Evolutionary conservation across 176 grass and related monocot genomes (phyloP).

Genomic region (Phyllostachys edulis): DNA sequence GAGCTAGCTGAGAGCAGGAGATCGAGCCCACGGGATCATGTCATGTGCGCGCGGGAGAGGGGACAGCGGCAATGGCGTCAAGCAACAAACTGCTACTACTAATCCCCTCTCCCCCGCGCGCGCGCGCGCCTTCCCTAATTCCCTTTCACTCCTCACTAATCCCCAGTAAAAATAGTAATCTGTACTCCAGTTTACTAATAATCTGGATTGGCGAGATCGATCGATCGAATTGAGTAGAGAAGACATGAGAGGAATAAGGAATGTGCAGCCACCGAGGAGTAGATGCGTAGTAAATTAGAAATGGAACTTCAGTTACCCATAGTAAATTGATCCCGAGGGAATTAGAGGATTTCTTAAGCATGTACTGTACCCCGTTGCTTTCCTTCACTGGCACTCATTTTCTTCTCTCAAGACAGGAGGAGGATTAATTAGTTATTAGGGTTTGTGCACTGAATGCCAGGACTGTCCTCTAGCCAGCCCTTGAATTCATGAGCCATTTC

Average conservation of each 20-base stretch:
- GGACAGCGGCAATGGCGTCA: conserved; percentile 15
- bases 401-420: background rate
- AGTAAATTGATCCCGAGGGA: conserved; percentile 54
- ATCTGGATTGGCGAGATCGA: background rate
- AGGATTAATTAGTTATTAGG: conserved; percentile 9
- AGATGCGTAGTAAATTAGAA: background rate
- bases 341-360: conserved; percentile 32
- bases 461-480: conserved; percentile 13
- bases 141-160: background rate
- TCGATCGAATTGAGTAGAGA: conserved; percentile 36
- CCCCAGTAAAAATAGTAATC: background rate
- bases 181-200: background rate
- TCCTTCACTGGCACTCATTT: conserved; percentile 58
- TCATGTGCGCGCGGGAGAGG: background rate
- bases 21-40: background rate
- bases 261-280: conserved; percentile 36
- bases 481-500: conserved; percentile 25
- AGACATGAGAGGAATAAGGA: conserved; percentile 39
- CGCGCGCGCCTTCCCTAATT: background rate
- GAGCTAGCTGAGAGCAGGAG: background rate
- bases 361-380: background rate
- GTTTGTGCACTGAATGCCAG: conserved; percentile 45
- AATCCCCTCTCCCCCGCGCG: background rate
- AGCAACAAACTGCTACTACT: conserved; percentile 25
- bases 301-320: conserved; percentile 2